Evolutionary conservation across 495 filamentous ascomycete species (phyloP).

Genomic region (Penicillium canariense): DNA sequence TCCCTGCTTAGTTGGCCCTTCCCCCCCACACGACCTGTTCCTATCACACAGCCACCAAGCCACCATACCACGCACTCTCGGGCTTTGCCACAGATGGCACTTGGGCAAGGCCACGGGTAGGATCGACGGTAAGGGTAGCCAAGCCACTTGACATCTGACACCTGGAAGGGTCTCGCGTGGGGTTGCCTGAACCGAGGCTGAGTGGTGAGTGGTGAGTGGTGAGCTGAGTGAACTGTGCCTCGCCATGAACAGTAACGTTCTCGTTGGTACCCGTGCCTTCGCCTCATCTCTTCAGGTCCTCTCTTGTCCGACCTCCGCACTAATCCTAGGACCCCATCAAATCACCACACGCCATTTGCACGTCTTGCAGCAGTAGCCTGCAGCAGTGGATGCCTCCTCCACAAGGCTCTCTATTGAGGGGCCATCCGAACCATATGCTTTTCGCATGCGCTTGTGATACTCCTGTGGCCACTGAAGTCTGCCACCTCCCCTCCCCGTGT

Average conservation of each 20-base stretch:
- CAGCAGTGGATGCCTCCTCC: conserved; percentile 3
- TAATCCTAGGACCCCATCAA: neutral
- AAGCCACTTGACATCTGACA: neutral
- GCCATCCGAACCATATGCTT: neutral
- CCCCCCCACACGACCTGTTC: neutral
- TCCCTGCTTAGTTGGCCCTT: neutral
- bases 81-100: too few relatives aligned
- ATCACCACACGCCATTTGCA: neutral
- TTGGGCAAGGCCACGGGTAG: neutral
- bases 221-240: neutral
- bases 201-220: neutral
- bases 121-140: conserved; percentile 5
- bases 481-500: neutral
- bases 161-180: neutral
- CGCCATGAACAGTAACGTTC: neutral
- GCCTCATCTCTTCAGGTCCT: neutral
- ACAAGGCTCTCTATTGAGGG: neutral
- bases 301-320: neutral
- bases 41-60: neutral
- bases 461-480: neutral
- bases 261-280: neutral
- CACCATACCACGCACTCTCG: neutral
- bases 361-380: neutral
- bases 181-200: neutral
- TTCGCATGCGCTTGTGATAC: neutral